These are phyloP conservation scores for Dothideomycetes sp. DNA, from an alignment of 2,329 filamentous ascomycete species.

Conservation along the genomic window DNA sequence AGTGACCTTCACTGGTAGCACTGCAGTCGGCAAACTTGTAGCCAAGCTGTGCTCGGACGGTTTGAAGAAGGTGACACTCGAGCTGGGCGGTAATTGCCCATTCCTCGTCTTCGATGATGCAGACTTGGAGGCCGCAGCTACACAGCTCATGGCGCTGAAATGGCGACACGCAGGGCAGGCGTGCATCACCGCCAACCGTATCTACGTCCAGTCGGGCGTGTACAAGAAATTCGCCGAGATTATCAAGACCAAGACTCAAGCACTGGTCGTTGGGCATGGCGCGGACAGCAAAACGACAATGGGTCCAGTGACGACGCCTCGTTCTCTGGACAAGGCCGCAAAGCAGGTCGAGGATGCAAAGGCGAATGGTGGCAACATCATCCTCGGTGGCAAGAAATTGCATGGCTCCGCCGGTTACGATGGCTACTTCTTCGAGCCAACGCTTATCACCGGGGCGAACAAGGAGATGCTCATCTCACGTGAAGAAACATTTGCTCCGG, in stretches of 20 bases:
- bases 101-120: constrained; percentile 56
- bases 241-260: constrained; percentile 40
- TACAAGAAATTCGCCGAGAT: constrained; percentile 50
- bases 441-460: constrained; percentile 50
- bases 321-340: constrained; percentile 45
- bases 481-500: constrained; percentile 57
- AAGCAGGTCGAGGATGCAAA: constrained; percentile 54
- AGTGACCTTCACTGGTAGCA: constrained; percentile 50
- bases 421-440: constrained; percentile 62
- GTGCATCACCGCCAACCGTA: constrained; percentile 54
- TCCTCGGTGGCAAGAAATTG: constrained; percentile 46
- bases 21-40: constrained; percentile 51
- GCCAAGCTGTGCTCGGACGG: constrained; percentile 48
- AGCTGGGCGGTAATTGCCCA: constrained; percentile 55
- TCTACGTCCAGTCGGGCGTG: constrained; percentile 53
- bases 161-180: constrained; percentile 53
- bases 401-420: constrained; percentile 27
- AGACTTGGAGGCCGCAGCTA: constrained; percentile 45
- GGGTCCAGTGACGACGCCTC: constrained; percentile 48
- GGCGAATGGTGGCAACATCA: constrained; percentile 50
- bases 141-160: constrained; percentile 37
- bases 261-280: constrained; percentile 52
- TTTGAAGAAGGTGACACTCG: constrained; percentile 53
- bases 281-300: constrained; percentile 45
- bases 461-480: constrained; percentile 44